Evolutionary conservation across 2,329 filamentous ascomycete genomes (phyloP), one percentile per base, ranked within the genome.

Genomic region (Cordyceps cateniannulata): DNA sequence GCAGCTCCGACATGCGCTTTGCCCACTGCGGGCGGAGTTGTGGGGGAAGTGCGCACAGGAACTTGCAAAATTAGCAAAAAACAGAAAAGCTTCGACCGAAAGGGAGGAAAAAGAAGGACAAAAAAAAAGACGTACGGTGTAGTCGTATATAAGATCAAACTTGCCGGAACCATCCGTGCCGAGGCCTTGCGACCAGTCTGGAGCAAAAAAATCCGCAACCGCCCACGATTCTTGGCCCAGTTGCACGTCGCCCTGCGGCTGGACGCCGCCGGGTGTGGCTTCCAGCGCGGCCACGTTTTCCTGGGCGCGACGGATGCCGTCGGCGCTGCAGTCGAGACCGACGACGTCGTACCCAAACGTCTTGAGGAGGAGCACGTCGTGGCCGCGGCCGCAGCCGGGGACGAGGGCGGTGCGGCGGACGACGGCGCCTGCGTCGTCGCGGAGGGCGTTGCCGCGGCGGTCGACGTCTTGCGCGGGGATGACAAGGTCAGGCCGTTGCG

Each of bases 311-410:
- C 77, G 71, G 9, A 79, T 65, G 3, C 79, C 80, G 16, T 67
- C 69, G 9, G 77, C 68, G 49, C 85, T 86, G 60, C 83, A 81
- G 69, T 96, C 91, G 1, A 96, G 74, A 0, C 90, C 92, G 67
- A 84, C 86, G 1, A 86, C 85, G 73, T 96, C 88, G 70, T 90
- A 95, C 1, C 91, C 91, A 68, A 87, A 84, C 10, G 84, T 84
- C 54, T 86, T 83, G 49, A 96, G 80, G 42, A 96, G 78, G 10
- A 91, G 78, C 1, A 91, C 89, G 74, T 96, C 92, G 69, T 95
- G 88, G 5, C 91, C 92, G 51, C 84, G 82, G 0, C 91, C 92
- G 72, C 91, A 96, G 5, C 91, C 91, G 0, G 91, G 89, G 0
- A 96, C 88, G 9, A 96, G 77, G 1, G 87, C 91, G 40, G 67